Evolutionary conservation across 1,284 basidiomycete species (phyloP).

Genomic region (Hymenochaete sp.): DNA sequence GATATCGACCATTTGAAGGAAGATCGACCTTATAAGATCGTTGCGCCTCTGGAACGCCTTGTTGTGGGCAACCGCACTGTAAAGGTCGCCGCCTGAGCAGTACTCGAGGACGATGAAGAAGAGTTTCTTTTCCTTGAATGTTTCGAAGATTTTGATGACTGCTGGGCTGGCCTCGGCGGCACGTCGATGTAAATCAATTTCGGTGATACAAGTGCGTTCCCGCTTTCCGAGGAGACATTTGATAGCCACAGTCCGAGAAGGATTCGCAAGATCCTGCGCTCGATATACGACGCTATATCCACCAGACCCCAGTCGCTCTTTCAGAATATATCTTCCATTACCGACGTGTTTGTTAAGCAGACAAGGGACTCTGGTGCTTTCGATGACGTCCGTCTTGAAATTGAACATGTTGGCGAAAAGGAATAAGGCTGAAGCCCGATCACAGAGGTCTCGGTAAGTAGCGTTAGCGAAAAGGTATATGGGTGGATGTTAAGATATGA

Average conservation of each 20-base stretch:
- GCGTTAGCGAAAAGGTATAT: too few relatives aligned
- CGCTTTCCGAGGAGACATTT: constrained; percentile 11
- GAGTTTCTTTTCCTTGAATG: constrained; percentile 46
- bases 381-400: too few relatives aligned
- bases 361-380: constrained; percentile 11
- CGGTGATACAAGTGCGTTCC: too few relatives aligned
- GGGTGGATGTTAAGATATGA: too few relatives aligned
- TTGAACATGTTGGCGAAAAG: too few relatives aligned
- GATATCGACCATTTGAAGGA: constrained; percentile 56
- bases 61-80: constrained; percentile 50
- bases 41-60: constrained; percentile 37
- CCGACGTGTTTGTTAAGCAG: constrained; percentile 24
- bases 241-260: neutral
- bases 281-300: constrained; percentile 65
- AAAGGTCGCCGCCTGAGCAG: constrained; percentile 56
- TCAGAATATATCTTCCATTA: constrained; percentile 37
- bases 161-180: too few relatives aligned
- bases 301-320: constrained; percentile 49
- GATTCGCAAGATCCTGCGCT: constrained; percentile 23
- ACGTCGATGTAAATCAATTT: too few relatives aligned
- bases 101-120: constrained; percentile 59
- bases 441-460: too few relatives aligned
- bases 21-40: constrained; percentile 39
- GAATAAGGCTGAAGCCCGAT: too few relatives aligned
- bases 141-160: too few relatives aligned